Conservation (phyloP, 257 asterid species). For the Solanum verrucosum region DNA sequence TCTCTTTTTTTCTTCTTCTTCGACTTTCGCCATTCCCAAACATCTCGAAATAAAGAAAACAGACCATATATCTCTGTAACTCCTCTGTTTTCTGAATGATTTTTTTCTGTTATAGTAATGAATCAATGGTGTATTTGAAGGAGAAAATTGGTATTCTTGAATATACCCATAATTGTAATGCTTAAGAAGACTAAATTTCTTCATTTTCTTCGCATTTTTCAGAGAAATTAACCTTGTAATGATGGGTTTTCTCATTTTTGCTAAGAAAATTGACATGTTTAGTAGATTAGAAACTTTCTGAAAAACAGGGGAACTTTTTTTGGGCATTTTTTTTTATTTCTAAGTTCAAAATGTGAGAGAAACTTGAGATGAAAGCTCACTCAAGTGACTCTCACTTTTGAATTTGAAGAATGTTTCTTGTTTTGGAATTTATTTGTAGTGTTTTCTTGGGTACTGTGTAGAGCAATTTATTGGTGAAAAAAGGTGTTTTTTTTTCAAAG, state of each 20-base stretch:
- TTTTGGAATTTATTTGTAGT: not conserved
- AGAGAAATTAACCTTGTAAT: not conserved
- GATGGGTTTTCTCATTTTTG: conserved; percentile 43
- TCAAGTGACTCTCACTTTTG: not conserved
- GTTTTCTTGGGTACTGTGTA: not conserved
- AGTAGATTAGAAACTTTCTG: conserved; percentile 31
- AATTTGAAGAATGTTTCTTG: not conserved
- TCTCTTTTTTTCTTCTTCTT: not conserved
- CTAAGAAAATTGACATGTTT: conserved; percentile 28
- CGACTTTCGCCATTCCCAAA: conserved; percentile 15
- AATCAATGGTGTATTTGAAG: conserved; percentile 45
- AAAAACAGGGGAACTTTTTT: conserved; percentile 22
- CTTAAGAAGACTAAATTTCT: conserved; percentile 17
- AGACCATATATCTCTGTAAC: conserved; percentile 24
- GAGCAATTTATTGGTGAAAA: conserved; percentile 1
- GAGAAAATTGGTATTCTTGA: conserved; percentile 58
- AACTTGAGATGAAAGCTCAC: not conserved
- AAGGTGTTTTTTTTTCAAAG: not conserved
- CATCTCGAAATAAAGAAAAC: conserved; percentile 22
- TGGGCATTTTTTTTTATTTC: conserved; percentile 21
- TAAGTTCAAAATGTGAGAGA: not conserved
- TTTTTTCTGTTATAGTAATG: conserved; percentile 8
- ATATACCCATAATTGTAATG: conserved; percentile 30
- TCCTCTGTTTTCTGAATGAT: conserved; percentile 4
- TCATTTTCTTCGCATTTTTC: conserved; percentile 22